phyloP scores from a whole-genome alignment of 2,329 filamentous ascomycete species.

The Emmonsiellopsis sp. region DNA sequence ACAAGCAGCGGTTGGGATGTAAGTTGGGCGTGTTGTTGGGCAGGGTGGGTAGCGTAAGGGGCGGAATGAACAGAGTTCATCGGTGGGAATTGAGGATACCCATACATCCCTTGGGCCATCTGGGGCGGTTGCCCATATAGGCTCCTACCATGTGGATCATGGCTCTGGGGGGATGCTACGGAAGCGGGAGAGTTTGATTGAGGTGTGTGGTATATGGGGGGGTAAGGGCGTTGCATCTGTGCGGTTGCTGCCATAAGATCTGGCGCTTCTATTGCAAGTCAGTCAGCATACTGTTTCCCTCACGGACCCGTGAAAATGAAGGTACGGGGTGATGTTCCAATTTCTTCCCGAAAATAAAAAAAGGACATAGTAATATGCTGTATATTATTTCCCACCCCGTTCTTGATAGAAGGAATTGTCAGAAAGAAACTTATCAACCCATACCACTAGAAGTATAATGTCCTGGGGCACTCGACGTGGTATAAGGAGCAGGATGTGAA shows the following conservation, averaged over 20 bases:
- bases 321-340: too few species aligned
- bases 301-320: too few species aligned
- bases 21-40: slow-evolving; percentile 47
- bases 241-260: slow-evolving; percentile 56
- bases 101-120: slow-evolving; percentile 78
- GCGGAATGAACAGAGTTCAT: slow-evolving; percentile 45
- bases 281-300: slow-evolving; percentile 8
- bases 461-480: slow-evolving; percentile 67
- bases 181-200: slow-evolving; percentile 93
- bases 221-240: slow-evolving; percentile 64
- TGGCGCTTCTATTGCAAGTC: slow-evolving; percentile 55
- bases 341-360: too few species aligned
- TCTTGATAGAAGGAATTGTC: background rate
- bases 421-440: slow-evolving; percentile 42
- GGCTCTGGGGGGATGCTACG: slow-evolving; percentile 76
- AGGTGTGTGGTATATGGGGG: slow-evolving; percentile 89
- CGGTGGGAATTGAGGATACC: slow-evolving; percentile 50
- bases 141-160: slow-evolving; percentile 75
- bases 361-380: too few species aligned
- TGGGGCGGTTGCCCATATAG: slow-evolving; percentile 78
- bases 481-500: slow-evolving; percentile 72
- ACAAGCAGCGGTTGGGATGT: slow-evolving; percentile 46
- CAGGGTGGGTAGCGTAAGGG: slow-evolving; percentile 47
- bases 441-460: slow-evolving; percentile 82
- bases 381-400: too few species aligned